Evolutionary conservation across 2,329 filamentous ascomycete species (phyloP).

Genomic region (Xylariaceae sp.): DNA sequence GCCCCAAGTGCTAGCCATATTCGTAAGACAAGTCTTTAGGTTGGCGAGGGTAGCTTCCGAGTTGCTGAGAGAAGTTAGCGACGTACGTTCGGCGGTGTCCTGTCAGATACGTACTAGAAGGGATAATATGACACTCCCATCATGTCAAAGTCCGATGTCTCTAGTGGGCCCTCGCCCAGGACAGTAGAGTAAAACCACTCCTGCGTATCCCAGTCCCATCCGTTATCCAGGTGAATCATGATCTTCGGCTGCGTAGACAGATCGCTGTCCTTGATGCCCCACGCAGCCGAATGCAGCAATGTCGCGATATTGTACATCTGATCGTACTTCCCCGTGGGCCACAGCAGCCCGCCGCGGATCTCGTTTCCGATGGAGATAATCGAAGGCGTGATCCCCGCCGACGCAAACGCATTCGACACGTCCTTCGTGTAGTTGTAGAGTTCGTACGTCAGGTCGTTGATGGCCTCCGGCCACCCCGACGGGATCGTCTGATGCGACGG

Average conservation of each 20-base stretch:
- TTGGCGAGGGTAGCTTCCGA: constrained; percentile 52
- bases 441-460: constrained; percentile 54
- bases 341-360: constrained; percentile 63
- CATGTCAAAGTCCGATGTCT: constrained; percentile 58
- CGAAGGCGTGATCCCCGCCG: constrained; percentile 48
- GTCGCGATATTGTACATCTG: constrained; percentile 57
- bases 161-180: constrained; percentile 46
- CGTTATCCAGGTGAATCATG: constrained; percentile 72
- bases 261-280: constrained; percentile 60
- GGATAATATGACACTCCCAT: constrained; percentile 73
- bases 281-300: constrained; percentile 60
- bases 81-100: constrained; percentile 7
- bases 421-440: constrained; percentile 66
- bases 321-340: constrained; percentile 55
- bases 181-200: constrained; percentile 61
- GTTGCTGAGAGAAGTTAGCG: constrained; percentile 31
- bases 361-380: constrained; percentile 73
- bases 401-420: constrained; percentile 57
- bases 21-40: constrained; percentile 51
- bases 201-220: constrained; percentile 67
- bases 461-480: constrained; percentile 57
- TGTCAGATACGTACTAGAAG: constrained; percentile 22
- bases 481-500: constrained; percentile 60
- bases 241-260: constrained; percentile 58
- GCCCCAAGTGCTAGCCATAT: constrained; percentile 56